Conservation (phyloP, 768 basidiomycete genomes). For the Tylopilus balloui region DNA sequence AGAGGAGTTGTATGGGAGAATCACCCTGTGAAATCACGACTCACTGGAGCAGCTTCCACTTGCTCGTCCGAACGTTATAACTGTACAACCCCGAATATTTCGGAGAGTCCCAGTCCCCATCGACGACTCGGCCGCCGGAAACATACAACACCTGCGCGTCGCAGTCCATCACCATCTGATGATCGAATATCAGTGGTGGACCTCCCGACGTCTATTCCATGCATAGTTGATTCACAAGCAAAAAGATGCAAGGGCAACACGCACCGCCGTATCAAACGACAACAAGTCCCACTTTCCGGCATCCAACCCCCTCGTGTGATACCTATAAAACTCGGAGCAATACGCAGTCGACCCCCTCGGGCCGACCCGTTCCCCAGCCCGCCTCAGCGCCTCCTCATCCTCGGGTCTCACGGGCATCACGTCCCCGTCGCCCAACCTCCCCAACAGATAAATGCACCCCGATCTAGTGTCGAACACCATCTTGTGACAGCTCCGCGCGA, state of each 20-base stretch:
- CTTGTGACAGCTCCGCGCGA: constrained; percentile 72
- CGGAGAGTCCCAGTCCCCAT: constrained; percentile 53
- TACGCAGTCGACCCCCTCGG: constrained; percentile 27
- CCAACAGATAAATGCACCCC: constrained; percentile 69
- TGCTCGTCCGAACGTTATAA: constrained; percentile 59
- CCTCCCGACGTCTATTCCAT: constrained; percentile 57
- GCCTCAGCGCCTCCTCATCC: constrained; percentile 17
- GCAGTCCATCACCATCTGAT: constrained; percentile 75
- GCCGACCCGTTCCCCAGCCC: constrained; percentile 20
- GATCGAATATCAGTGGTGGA: constrained; percentile 72
- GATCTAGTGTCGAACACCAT: constrained; percentile 75
- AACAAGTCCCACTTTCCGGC: constrained; percentile 71
- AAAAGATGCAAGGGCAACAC: constrained; percentile 24
- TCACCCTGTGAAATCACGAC: constrained; percentile 28
- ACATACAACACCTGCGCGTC: constrained; percentile 70
- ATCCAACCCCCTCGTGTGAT: constrained; percentile 39
- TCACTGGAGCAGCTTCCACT: constrained; percentile 68
- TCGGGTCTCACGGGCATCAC: constrained; percentile 26
- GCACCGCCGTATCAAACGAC: constrained; percentile 61
- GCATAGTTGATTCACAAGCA: too few relatives aligned
- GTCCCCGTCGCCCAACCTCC: constrained; percentile 59
- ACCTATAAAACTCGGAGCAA: constrained; percentile 73
- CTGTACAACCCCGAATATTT: constrained; percentile 73
- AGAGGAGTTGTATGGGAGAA: too few relatives aligned
- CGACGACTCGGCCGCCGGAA: constrained; percentile 70